Evolutionary conservation across 371 early-diverging fungal genomes (phyloP).

Genomic region (Mortierella sp.): DNA sequence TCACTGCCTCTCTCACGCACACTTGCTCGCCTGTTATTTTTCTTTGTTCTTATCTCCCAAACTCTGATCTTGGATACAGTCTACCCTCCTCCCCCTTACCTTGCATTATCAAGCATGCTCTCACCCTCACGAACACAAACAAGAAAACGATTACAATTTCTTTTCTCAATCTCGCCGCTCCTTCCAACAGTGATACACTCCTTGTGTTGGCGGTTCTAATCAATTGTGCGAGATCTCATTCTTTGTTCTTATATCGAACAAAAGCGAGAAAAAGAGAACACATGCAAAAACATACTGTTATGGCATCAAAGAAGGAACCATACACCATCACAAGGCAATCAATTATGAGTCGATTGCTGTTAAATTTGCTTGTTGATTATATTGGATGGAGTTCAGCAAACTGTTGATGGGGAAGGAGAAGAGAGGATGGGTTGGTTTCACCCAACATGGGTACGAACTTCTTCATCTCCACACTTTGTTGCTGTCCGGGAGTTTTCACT

Average conservation of each 20-base stretch:
- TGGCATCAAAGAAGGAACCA: neutral
- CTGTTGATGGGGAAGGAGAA: neutral
- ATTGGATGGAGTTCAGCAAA: neutral
- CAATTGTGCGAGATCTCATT: neutral
- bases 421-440: neutral
- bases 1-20: neutral
- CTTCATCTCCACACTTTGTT: neutral
- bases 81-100: neutral
- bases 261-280: neutral
- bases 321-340: neutral
- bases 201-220: neutral
- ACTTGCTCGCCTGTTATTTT: neutral
- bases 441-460: constrained; percentile 9
- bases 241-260: neutral
- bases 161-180: neutral
- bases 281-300: neutral
- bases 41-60: constrained; percentile 2
- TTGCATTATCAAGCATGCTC: constrained; percentile 13
- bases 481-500: neutral
- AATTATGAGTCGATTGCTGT: neutral
- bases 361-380: neutral
- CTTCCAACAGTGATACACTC: no score
- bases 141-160: neutral
- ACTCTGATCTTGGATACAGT: constrained; percentile 10
- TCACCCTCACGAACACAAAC: neutral